These are phyloP conservation scores for Erysimum pusillum DNA, from an alignment of 441 rosid species.

Conservation along the genomic window DNA sequence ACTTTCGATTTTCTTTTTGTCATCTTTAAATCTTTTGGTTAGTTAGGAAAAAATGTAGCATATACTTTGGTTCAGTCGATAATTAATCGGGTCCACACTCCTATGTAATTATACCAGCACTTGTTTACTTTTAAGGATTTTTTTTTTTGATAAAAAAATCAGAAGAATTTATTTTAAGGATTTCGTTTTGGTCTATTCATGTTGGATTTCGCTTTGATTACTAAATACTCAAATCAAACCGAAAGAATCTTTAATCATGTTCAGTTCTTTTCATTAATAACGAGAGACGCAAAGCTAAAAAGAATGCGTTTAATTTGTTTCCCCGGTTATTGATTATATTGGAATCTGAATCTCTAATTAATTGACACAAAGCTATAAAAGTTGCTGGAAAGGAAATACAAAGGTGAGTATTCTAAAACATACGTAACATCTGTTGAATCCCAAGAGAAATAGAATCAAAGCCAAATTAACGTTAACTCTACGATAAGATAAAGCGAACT, in stretches of 20 bases:
- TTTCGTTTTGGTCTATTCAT: neutral
- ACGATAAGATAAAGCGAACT: constrained; percentile 36
- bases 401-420: neutral
- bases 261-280: neutral
- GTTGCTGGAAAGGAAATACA: constrained; percentile 7
- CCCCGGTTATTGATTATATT: neutral
- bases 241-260: neutral
- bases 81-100: neutral
- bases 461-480: constrained; percentile 37
- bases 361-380: neutral
- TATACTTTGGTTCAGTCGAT: neutral
- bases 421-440: constrained; percentile 28
- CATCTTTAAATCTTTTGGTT: neutral
- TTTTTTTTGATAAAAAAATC: too few species aligned
- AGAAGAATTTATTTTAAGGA: neutral
- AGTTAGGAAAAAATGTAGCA: too few species aligned
- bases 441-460: constrained; percentile 5
- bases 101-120: neutral
- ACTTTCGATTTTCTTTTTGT: neutral
- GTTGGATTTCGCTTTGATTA: neutral
- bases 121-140: neutral
- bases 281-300: neutral
- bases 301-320: neutral
- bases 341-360: neutral
- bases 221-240: neutral